Base-by-base conservation (phyloP, 2,329 filamentous ascomycete species). In the Claviceps spartinae region DNA sequence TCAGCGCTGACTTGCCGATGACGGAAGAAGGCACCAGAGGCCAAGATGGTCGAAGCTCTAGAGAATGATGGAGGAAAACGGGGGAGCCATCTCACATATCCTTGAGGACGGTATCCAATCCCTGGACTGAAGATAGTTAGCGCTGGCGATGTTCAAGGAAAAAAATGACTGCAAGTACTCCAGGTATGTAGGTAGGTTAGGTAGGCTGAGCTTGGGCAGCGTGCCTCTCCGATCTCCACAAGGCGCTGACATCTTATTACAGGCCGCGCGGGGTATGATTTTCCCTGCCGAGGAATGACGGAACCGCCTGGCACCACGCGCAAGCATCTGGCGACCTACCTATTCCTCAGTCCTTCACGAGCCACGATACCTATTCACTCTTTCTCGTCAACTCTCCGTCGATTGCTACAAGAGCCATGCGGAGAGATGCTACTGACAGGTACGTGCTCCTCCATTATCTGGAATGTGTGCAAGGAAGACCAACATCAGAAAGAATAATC, bases 71-170 rank as follows among this genome's bases (percentile, higher is more conserved):
- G 11, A 14, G 3, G 34, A 48, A 30, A 46, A 46, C n/a, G 38
- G 52, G 36, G 43, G 36, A 46, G 53, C 53, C 53, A 54, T 54
- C 43, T 52, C 53, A 52, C 20, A 47, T 6, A 18, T 11, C 1
- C 16, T 47, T 42, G 34, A 42, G 14, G 24, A 47, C 18, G 37
- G 26, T 51, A 26, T 18, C 45, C 34, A 50, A 40, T 14, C 26
- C 36, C 11, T 34, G 36, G 14, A 38, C 37, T 22, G 49, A 38
- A 40, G 34, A 34, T 34, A n/a, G 20, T 16, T 18, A 4, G 3
- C 26, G 42, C n/a, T 36, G 22, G 9, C 43, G 34, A 40, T 34
- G 26, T 18, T 18, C 22, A 26, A 18, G 20, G 22, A 7, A 24
- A 16, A 22, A 13, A 53, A 18, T 42, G 48, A 40, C 42, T 7